Evolutionary conservation across 2,329 filamentous ascomycete species (phyloP).

Genomic region (Bipolaris oryzae): DNA sequence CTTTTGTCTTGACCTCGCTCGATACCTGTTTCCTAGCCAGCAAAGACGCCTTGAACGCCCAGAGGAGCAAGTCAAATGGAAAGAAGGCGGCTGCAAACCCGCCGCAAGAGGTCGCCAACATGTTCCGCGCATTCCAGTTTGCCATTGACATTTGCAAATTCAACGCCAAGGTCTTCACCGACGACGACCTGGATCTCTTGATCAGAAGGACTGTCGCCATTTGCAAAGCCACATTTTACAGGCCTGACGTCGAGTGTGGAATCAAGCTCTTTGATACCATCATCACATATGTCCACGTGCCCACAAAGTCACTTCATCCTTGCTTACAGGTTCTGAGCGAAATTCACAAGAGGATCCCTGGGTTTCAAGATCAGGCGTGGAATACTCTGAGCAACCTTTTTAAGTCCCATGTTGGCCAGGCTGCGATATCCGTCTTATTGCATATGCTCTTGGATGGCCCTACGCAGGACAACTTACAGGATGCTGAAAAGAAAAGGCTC

Average conservation of each 20-base stretch:
- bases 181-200: conserved; percentile 65
- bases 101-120: conserved; percentile 36
- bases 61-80: conserved; percentile 30
- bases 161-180: conserved; percentile 71
- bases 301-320: conserved; percentile 64
- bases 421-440: conserved; percentile 68
- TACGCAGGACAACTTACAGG: conserved; percentile 28
- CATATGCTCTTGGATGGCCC: conserved; percentile 55
- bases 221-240: conserved; percentile 69
- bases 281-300: conserved; percentile 74
- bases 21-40: conserved; percentile 43
- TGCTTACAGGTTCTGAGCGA: conserved; percentile 75
- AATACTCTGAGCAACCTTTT: conserved; percentile 72
- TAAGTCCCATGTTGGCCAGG: conserved; percentile 74
- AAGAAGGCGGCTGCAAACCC: conserved; percentile 33
- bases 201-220: conserved; percentile 69
- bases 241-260: conserved; percentile 69
- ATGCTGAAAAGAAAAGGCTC: conserved; percentile 25
- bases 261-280: conserved; percentile 72
- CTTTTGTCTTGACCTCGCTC: conserved; percentile 43
- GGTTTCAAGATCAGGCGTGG: conserved; percentile 69
- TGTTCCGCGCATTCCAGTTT: conserved; percentile 69
- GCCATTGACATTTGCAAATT: conserved; percentile 75
- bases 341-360: conserved; percentile 69
- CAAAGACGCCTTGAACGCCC: conserved; percentile 31